phyloP scores from a whole-genome alignment of 352 stramenopile genomes.

The Nothophytophthora sp. region DNA sequence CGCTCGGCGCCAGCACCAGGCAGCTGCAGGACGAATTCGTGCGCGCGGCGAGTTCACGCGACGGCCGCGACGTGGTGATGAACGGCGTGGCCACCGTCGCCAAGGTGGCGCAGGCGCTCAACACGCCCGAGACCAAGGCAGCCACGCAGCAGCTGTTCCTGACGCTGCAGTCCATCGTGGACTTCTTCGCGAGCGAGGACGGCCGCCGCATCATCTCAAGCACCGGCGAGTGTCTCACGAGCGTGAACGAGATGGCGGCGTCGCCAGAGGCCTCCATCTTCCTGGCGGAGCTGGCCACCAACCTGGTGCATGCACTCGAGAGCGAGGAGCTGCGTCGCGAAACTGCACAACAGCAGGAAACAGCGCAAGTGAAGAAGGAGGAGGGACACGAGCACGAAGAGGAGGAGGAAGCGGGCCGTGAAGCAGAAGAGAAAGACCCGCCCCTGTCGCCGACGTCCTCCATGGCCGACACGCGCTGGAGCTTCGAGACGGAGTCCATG shows the following conservation, averaged over 20 bases:
- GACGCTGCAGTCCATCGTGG: conserved; percentile 66
- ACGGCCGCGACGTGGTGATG: conserved; percentile 59
- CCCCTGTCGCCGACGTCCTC: conserved; percentile 40
- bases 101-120: conserved; percentile 71
- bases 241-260: conserved; percentile 56
- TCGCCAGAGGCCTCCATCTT: conserved; percentile 80
- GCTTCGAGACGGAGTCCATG: conserved; percentile 60
- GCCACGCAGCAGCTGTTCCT: too few relatives aligned
- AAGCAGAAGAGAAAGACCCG: conserved; percentile 25
- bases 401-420: conserved; percentile 2
- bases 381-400: conserved; percentile 5
- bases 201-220: conserved; percentile 61
- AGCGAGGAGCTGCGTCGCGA: conserved; percentile 45
- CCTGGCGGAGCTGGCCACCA: conserved; percentile 70
- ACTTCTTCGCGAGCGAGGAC: conserved; percentile 71
- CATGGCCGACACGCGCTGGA: conserved; percentile 44
- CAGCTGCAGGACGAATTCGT: conserved; percentile 57
- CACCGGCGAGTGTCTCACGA: conserved; percentile 46
- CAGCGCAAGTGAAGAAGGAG: conserved; percentile 7
- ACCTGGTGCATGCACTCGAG: conserved; percentile 70
- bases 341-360: conserved; percentile 6
- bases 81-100: conserved; percentile 62
- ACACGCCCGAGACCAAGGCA: too few relatives aligned
- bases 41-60: conserved; percentile 43
- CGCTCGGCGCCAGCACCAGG: conserved; percentile 34